These are phyloP conservation scores for Cutaneotrichosporon cutaneum DNA, from an alignment of 1,284 basidiomycete species.

Conservation along the genomic window DNA sequence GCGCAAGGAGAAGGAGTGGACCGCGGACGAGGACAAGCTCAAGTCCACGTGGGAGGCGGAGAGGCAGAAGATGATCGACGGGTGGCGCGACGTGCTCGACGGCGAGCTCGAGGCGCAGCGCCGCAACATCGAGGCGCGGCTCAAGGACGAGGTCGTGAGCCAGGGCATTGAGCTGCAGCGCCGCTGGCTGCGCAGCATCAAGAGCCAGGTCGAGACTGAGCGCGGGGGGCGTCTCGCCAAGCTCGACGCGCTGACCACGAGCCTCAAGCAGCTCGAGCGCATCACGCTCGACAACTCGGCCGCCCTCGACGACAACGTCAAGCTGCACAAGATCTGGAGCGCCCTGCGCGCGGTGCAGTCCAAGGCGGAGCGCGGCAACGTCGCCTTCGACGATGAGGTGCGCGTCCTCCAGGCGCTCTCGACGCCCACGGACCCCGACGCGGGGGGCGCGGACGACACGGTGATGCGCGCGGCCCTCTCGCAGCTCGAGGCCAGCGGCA, in stretches of 20 bases:
- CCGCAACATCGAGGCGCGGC: conserved; percentile 74
- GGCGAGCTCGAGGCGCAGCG: conserved; percentile 84
- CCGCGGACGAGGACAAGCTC: conserved; percentile 82
- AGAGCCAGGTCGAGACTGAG: conserved; percentile 92
- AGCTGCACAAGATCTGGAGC: conserved; percentile 63
- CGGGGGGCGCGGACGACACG: conserved; percentile 28
- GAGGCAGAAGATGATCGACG: conserved; percentile 68
- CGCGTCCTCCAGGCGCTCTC: conserved; percentile 68
- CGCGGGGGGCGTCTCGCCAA: conserved; percentile 92
- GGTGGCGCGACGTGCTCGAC: conserved; percentile 83
- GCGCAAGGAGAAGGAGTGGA: conserved; percentile 79
- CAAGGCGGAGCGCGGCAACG: conserved; percentile 58
- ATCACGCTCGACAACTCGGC: conserved; percentile 86
- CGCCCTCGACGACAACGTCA: conserved; percentile 84
- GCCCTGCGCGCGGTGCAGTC: conserved; percentile 56
- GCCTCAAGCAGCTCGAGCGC: conserved; percentile 85
- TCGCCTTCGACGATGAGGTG: conserved; percentile 83
- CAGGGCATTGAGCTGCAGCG: conserved; percentile 97
- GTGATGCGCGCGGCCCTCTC: conserved; percentile 69
- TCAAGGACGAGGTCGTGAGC: conserved; percentile 76
- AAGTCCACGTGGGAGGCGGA: conserved; percentile 79
- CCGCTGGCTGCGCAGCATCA: conserved; percentile 94
- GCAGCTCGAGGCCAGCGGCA: conserved; percentile 69
- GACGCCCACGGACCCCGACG: conserved; percentile 62
- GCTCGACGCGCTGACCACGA: conserved; percentile 86